phyloP scores from a whole-genome alignment of 805 yeast species.

The Osmozyma mogii region DNA sequence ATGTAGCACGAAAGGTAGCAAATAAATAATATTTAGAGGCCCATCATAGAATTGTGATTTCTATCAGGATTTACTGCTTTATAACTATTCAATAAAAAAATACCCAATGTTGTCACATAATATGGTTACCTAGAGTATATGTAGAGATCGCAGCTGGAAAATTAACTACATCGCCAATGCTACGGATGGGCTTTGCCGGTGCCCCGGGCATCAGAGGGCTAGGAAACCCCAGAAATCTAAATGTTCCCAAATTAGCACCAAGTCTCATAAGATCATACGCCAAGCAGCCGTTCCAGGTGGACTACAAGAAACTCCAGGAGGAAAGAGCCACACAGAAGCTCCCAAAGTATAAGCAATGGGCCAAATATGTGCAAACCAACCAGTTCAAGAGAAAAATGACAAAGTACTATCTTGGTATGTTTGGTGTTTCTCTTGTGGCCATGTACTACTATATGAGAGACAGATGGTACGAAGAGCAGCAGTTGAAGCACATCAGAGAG shows the following conservation, averaged over 20 bases:
- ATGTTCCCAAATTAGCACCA: too few species aligned
- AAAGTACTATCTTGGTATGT: constrained; percentile 53
- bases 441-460: constrained; percentile 63
- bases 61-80: too few species aligned
- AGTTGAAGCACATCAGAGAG: constrained; percentile 35
- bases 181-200: background rate
- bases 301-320: constrained; percentile 21
- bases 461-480: constrained; percentile 56
- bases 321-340: too few species aligned
- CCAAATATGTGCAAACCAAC: constrained; percentile 37
- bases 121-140: background rate
- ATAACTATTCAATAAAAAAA: background rate
- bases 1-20: background rate
- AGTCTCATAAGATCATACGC: constrained; percentile 6
- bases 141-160: too few species aligned
- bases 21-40: too few species aligned
- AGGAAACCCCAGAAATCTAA: background rate
- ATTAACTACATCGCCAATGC: too few species aligned
- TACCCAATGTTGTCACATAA: background rate
- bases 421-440: constrained; percentile 46
- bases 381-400: constrained; percentile 54
- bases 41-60: too few species aligned
- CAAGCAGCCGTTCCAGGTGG: constrained; percentile 29
- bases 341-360: constrained; percentile 35
- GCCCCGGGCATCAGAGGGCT: background rate